Evolutionary conservation across 176 grass and related monocot genomes (phyloP), one percentile per base, ranked within the genome.

Genomic region (Elaeis guineensis): DNA sequence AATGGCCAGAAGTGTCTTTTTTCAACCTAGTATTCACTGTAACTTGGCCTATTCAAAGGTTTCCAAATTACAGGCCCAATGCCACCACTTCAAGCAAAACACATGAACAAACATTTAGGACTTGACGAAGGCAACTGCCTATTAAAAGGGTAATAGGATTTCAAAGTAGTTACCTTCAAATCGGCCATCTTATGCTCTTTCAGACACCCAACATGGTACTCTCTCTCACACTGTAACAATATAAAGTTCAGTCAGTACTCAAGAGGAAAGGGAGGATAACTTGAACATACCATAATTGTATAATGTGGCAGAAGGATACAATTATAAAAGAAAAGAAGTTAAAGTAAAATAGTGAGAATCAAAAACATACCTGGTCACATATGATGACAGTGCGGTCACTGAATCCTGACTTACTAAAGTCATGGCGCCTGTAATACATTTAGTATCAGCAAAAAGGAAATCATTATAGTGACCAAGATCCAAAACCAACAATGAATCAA

Each of bases 101-200:
- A 1, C 35, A 9, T 44, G 11, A 12, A 12, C 35, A 44, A 44
- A 44, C 58, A 14, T 30, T 16, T 58, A 49, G 56, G 35, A 21
- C 54, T 17, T 30, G 24, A 72, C 14, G 62, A 49, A 21, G 58
- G 21, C 19, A 54, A 66, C 35, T 44, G 35, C 35, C 35, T 12
- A 44, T 44, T 12, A 44, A 44, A 44, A 44, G 11, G 35, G 14
- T 9, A 44, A 12, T 21, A 65, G 9, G 5, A 14, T 19, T 17
- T 51, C 23, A 25, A 17, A 14, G 5, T 28, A 12, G 11, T 82
- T 72, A 97, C 93, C 93, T 69, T 89, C 50, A 97, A 72, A 65
- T 97, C 93, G 68, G 84, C 87, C 87, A 92, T 89, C 17, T 68
- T 75, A 64, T 76, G 53, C 16, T 67, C 30, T 32, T 64, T 59